Evolutionary conservation across 2,329 filamentous ascomycete genomes (phyloP), one percentile per base, ranked within the genome.

Genomic region (Coniochaeta prunicola): DNA sequence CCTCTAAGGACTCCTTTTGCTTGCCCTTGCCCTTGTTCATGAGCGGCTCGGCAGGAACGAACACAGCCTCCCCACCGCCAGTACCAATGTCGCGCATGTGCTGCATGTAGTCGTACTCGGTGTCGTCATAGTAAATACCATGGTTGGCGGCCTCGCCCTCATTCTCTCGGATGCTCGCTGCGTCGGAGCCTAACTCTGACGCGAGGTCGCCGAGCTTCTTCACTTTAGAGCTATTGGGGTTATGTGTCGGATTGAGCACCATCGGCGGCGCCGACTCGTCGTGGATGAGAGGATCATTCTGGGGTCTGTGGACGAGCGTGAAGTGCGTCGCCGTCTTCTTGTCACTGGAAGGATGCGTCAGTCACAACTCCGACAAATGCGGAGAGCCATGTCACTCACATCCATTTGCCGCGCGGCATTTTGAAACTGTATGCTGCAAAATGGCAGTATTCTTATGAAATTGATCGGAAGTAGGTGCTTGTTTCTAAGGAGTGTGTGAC

Each of bases 21-120:
- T 90, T 89, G 4, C 80, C 85, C 74, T 92, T 92, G 26, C 76
- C 79, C 72, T 90, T 90, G 64, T 82, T 83, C 58, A 75, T 71
- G 45, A 79, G 71, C 13, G 78, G 73, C 57, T 83, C 81, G n/a
- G 84, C 81, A 65, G 97, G 92, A 40, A 99, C 82, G 69, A 96
- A 97, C 54, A 92, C 86, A 31, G 88, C 85, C 58, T 92, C 88
- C 31, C 90, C 90, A 26, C 84, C 84, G 6, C 83, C 91, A 48
- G 78, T 74, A 59, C 87, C 87, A n/a, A 99, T 77, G 67, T 97
- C 94, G 58, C 92, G 89, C 81, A 99, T 79, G 74, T 99, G 94
- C 74, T 99, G 94, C 94, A 99, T 99, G 77, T 99, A 99, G 74
- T 99, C 94, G 75, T 99, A 99, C 69, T 91, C 84, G 64, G 90